Conservation (phyloP, 2,329 filamentous ascomycete genomes). For the Diaporthe amygdali region DNA sequence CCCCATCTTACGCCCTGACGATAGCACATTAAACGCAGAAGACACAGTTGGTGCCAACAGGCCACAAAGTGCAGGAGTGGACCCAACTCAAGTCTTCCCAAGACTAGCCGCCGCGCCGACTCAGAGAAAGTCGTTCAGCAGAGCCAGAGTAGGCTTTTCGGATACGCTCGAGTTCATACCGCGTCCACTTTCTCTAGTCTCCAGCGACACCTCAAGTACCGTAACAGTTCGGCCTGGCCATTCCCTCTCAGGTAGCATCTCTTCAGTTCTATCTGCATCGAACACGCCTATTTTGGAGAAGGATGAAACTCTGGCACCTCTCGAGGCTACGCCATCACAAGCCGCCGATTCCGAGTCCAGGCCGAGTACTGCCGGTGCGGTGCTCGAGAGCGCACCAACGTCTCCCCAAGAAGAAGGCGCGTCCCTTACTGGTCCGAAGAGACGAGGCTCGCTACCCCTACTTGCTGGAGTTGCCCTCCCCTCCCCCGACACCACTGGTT, state of each 20-base stretch:
- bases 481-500: constrained; percentile 36
- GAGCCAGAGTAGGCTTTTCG: constrained; percentile 78
- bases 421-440: constrained; percentile 45
- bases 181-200: constrained; percentile 81
- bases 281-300: constrained; percentile 47
- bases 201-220: constrained; percentile 83
- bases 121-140: constrained; percentile 22
- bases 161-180: constrained; percentile 85
- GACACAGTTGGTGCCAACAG: constrained; percentile 25
- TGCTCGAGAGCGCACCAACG: constrained; percentile 61
- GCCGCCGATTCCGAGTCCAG: constrained; percentile 53
- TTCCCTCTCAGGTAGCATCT: constrained; percentile 79
- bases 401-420: constrained; percentile 35
- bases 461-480: constrained; percentile 49
- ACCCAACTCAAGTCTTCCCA: constrained; percentile 28
- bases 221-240: constrained; percentile 72
- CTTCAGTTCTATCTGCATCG: constrained; percentile 72
- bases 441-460: constrained; percentile 66
- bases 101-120: constrained; percentile 39
- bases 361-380: constrained; percentile 74
- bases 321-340: constrained; percentile 46
- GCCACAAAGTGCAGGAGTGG: constrained; percentile 35
- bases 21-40: constrained; percentile 25
- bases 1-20: constrained; percentile 27
- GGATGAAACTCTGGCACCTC: constrained; percentile 42